Conservation (phyloP, 83 land plant species). For the Picea mariana region DNA sequence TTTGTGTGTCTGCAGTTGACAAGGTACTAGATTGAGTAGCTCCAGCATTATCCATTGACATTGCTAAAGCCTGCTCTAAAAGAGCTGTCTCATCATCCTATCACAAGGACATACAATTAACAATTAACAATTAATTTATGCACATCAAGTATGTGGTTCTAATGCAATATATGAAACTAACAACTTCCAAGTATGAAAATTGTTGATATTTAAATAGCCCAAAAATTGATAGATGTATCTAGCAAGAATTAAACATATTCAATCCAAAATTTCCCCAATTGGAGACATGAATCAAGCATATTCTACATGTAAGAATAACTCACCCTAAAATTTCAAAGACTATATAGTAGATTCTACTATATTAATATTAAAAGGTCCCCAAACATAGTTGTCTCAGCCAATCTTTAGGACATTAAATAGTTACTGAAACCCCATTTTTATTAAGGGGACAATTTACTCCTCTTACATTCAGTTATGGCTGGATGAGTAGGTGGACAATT, state of each 20-base stretch:
- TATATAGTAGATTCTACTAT: neutral
- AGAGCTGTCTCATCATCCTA: constrained; percentile 65
- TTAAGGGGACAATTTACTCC: too few relatives aligned
- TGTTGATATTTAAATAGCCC: neutral
- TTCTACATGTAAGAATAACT: neutral
- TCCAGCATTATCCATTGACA: constrained; percentile 62
- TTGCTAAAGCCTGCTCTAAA: constrained; percentile 57
- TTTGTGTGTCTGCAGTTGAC: constrained; percentile 33
- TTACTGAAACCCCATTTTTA: too few relatives aligned
- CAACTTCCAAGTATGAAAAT: neutral
- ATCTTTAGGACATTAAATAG: too few relatives aligned
- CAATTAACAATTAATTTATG: neutral
- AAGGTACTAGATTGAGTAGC: constrained; percentile 24
- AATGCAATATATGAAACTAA: too few relatives aligned
- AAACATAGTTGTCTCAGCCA: neutral
- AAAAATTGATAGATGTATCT: neutral
- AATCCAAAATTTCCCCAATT: neutral
- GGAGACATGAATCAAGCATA: neutral
- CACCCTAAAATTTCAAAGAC: neutral
- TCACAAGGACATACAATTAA: neutral
- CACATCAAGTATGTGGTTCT: too few relatives aligned
- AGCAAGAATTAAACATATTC: neutral
- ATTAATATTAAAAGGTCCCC: neutral
- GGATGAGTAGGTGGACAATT: too few relatives aligned
- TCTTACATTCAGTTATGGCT: too few relatives aligned